Evolutionary conservation across 2,329 filamentous ascomycete species (phyloP).

Genomic region (Herpotrichia juniperi): DNA sequence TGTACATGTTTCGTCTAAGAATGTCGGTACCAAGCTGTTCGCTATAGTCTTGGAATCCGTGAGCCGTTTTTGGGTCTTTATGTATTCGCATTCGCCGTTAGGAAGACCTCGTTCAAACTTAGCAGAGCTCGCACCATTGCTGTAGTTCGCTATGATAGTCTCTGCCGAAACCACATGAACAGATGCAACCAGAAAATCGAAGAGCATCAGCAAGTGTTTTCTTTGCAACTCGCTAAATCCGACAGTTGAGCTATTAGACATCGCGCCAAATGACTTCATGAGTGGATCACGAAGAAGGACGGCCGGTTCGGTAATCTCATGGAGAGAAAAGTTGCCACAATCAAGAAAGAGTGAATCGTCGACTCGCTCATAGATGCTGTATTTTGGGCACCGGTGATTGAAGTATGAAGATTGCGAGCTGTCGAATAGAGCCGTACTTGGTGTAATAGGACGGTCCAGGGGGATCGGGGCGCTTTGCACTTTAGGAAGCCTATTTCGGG

Average conservation of each 20-base stretch:
- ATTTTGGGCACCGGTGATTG: not conserved
- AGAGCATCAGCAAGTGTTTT: not conserved
- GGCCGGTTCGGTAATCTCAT: not conserved
- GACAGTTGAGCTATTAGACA: not conserved
- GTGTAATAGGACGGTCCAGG: not conserved
- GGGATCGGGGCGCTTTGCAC: not conserved
- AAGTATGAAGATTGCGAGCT: not conserved
- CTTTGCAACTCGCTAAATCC: not conserved
- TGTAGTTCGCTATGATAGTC: not conserved
- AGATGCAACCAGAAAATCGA: not conserved
- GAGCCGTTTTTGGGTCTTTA: not conserved
- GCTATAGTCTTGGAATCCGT: too few species aligned
- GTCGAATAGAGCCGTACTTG: not conserved
- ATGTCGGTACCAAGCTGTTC: too few species aligned
- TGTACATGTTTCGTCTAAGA: not conserved
- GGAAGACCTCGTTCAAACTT: not conserved
- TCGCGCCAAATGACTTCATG: not conserved
- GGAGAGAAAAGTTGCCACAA: not conserved
- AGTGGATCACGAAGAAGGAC: conserved; percentile 1
- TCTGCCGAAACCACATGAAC: not conserved
- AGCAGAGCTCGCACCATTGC: not conserved
- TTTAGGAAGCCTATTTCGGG: not conserved
- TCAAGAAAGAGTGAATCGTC: not conserved
- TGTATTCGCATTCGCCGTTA: not conserved
- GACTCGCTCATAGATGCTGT: not conserved